Evolutionary conservation across 2,329 filamentous ascomycete genomes (phyloP).

Genomic region (Penicillium brasilianum): DNA sequence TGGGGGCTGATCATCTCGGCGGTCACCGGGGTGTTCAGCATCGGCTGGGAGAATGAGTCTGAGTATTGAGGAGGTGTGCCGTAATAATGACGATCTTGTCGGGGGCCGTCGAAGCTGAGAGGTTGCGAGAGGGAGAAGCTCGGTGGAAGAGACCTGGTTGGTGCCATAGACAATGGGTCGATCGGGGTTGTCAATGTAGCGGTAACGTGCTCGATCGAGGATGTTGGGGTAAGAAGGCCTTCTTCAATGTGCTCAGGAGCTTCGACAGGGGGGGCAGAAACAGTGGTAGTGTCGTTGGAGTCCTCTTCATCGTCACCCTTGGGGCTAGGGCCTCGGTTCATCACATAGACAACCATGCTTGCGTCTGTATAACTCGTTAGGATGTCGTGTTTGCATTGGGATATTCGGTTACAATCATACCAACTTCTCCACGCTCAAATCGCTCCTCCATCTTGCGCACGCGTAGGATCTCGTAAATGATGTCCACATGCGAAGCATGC

Average conservation of each 20-base stretch:
- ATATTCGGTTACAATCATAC: conserved; percentile 30
- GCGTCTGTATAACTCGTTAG: conserved; percentile 33
- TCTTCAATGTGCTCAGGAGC: conserved; percentile 38
- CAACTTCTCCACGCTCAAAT: conserved; percentile 48
- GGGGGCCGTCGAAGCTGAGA: conserved; percentile 34
- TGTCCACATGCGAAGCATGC: conserved; percentile 41
- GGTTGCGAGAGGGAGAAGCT: conserved; percentile 40
- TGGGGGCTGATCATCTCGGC: conserved; percentile 38
- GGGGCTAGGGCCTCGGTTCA: conserved; percentile 42
- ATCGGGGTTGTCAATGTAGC: conserved; percentile 34
- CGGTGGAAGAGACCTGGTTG: conserved; percentile 29
- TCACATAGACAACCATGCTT: conserved; percentile 44
- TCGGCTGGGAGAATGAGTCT: conserved; percentile 36
- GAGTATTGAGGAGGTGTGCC: conserved; percentile 35
- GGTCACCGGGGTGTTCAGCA: conserved; percentile 35
- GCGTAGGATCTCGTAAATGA: conserved; percentile 49
- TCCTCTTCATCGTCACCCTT: conserved; percentile 42
- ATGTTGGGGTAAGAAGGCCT: conserved; percentile 33
- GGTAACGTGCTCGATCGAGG: conserved; percentile 31
- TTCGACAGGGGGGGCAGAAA: conserved; percentile 20
- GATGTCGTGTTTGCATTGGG: not conserved
- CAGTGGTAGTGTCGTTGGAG: conserved; percentile 28
- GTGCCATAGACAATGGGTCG: conserved; percentile 28
- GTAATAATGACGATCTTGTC: conserved; percentile 38
- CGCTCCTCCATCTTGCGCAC: conserved; percentile 49